phyloP scores from a whole-genome alignment of 352 stramenopile species.

The Phytopythium vexans region DNA sequence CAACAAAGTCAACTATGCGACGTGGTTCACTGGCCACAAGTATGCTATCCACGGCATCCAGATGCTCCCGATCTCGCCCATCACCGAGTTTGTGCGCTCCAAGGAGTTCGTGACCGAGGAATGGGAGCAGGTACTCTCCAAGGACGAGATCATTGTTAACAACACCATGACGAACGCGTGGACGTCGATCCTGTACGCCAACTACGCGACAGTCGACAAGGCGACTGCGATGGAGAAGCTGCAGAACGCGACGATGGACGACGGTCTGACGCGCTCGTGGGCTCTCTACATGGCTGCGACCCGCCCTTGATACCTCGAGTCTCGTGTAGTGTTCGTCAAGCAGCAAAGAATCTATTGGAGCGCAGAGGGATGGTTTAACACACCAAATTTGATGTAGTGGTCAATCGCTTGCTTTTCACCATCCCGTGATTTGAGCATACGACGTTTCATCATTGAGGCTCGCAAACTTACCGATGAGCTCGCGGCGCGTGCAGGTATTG shows the following conservation, averaged over 20 bases:
- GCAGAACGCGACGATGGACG: conserved; percentile 57
- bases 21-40: conserved; percentile 69
- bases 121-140: conserved; percentile 44
- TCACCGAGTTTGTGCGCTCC: conserved; percentile 54
- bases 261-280: conserved; percentile 72
- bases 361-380: no score
- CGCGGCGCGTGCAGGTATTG: no score
- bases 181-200: conserved; percentile 76
- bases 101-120: conserved; percentile 48
- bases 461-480: no score
- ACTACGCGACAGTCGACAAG: conserved; percentile 70
- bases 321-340: no score
- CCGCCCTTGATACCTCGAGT: no score
- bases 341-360: no score
- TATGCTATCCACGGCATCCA: conserved; percentile 79
- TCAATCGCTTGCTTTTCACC: no score
- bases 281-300: conserved; percentile 72
- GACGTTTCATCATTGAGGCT: no score
- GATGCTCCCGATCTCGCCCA: conserved; percentile 65
- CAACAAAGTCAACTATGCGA: conserved; percentile 77
- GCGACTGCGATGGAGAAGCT: conserved; percentile 46
- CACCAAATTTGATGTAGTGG: no score
- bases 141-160: conserved; percentile 30
- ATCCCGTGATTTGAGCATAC: no score
- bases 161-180: conserved; percentile 52